These are phyloP conservation scores for Sporodiniella umbellata DNA, from an alignment of 371 early-diverging fungal genomes.

Conservation along the genomic window DNA sequence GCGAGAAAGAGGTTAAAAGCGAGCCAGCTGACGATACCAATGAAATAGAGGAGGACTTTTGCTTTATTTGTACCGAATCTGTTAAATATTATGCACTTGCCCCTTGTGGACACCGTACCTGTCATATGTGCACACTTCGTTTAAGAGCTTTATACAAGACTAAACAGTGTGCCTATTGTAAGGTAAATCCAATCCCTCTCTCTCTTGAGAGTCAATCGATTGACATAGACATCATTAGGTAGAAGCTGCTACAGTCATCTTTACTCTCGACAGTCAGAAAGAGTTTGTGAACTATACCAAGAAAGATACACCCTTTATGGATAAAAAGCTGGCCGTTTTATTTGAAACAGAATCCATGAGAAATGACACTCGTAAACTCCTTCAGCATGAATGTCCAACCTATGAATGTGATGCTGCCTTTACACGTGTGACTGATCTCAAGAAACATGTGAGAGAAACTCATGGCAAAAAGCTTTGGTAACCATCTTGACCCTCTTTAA, in stretches of 20 bases:
- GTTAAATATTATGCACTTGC: constrained; percentile 81
- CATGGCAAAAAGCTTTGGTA: constrained; percentile 53
- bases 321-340: constrained; percentile 65
- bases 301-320: constrained; percentile 52
- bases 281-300: constrained; percentile 52
- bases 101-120: constrained; percentile 88
- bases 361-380: constrained; percentile 65
- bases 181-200: constrained; percentile 55
- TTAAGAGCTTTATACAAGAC: constrained; percentile 85
- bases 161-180: constrained; percentile 87
- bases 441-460: constrained; percentile 69
- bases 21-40: too few relatives aligned
- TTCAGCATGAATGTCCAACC: constrained; percentile 87
- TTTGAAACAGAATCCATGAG: constrained; percentile 74
- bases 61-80: constrained; percentile 91
- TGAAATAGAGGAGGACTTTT: constrained; percentile 55
- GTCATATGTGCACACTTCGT: constrained; percentile 88
- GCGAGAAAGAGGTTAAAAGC: too few relatives aligned
- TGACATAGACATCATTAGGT: constrained; percentile 4
- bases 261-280: constrained; percentile 62
- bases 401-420: constrained; percentile 51
- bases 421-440: constrained; percentile 74
- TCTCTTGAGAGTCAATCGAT: background rate
- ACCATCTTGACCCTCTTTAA: background rate
- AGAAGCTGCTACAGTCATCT: constrained; percentile 25